Evolutionary conservation across 78 protist genomes (phyloP).

Genomic region (Guillardia theta): DNA sequence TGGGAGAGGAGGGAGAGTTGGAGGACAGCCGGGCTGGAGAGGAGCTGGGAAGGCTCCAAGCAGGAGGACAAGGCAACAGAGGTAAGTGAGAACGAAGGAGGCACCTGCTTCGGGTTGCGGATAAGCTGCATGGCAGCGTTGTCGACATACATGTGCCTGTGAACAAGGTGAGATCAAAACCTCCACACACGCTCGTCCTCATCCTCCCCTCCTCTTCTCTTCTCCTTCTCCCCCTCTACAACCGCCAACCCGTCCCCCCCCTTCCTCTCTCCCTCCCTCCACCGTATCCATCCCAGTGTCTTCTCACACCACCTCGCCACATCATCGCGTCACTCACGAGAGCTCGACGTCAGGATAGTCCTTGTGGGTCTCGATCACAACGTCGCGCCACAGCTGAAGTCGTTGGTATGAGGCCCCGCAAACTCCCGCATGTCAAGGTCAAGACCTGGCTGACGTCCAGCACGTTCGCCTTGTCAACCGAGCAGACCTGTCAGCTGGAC

Average conservation of each 20-base stretch:
- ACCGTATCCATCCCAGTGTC: not conserved
- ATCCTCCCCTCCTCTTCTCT: too few relatives aligned
- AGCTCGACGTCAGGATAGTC: not conserved
- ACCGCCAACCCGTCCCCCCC: too few relatives aligned
- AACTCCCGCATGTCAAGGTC: not conserved
- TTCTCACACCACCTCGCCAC: too few relatives aligned
- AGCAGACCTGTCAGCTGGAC: not conserved
- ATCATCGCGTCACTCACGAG: not conserved
- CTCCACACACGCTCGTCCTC: not conserved
- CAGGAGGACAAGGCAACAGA: not conserved
- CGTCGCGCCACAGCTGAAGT: constrained; percentile 41
- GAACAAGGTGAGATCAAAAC: not conserved
- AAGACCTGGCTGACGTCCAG: constrained; percentile 23
- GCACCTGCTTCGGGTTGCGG: not conserved
- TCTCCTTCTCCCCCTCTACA: too few relatives aligned
- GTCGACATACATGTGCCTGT: not conserved
- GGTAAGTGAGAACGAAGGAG: not conserved
- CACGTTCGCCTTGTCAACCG: constrained; percentile 41
- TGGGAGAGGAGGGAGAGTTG: not conserved
- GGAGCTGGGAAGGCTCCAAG: not conserved
- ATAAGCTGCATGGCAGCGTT: constrained; percentile 43
- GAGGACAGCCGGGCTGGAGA: not conserved
- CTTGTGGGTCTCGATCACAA: constrained; percentile 28
- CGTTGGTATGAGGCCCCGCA: not conserved
- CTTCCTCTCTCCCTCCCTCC: too few relatives aligned